Percentiles rank a stretch among this genome's conserved stretches.
Evolutionary conservation across 495 filamentous ascomycete genomes (phyloP).

Genomic region (Neurospora intermedia): DNA sequence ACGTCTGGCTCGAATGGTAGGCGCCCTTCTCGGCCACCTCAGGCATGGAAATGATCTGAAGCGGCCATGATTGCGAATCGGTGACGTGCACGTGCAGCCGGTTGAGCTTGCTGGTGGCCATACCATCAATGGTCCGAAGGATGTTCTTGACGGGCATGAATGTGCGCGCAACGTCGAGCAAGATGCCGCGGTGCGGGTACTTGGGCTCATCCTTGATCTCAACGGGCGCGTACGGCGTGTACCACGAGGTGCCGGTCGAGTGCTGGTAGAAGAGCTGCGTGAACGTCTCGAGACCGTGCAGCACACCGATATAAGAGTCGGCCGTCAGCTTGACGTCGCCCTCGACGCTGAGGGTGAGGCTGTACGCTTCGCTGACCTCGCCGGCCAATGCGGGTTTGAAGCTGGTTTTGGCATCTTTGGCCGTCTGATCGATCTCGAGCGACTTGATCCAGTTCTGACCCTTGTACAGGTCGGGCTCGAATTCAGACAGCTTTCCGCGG

Average conservation of each 20-base stretch:
- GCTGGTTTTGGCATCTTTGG: constrained; percentile 38
- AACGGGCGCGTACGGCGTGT: constrained; percentile 57
- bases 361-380: constrained; percentile 64
- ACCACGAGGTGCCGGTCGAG: constrained; percentile 42
- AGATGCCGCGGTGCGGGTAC: constrained; percentile 62
- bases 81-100: constrained; percentile 68
- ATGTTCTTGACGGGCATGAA: constrained; percentile 54
- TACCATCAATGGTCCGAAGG: constrained; percentile 57
- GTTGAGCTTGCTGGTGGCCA: constrained; percentile 71
- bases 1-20: constrained; percentile 49
- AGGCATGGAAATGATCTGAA: constrained; percentile 64
- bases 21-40: constrained; percentile 58
- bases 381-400: constrained; percentile 46
- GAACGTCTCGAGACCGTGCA: constrained; percentile 59
- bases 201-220: constrained; percentile 53
- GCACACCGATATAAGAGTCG: constrained; percentile 51
- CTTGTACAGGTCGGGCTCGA: constrained; percentile 44
- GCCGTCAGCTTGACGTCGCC: constrained; percentile 51
- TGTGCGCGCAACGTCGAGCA: constrained; percentile 60
- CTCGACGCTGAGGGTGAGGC: constrained; percentile 40
- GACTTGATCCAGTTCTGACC: constrained; percentile 39
- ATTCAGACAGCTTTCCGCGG: constrained; percentile 39
- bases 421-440: constrained; percentile 49
- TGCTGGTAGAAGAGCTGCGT: constrained; percentile 66
- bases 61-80: constrained; percentile 75